Evolutionary conservation across 129 eudicot genomes (phyloP), one percentile per base, ranked within the genome.

Genomic region (Helichrysum umbraculigerum): DNA sequence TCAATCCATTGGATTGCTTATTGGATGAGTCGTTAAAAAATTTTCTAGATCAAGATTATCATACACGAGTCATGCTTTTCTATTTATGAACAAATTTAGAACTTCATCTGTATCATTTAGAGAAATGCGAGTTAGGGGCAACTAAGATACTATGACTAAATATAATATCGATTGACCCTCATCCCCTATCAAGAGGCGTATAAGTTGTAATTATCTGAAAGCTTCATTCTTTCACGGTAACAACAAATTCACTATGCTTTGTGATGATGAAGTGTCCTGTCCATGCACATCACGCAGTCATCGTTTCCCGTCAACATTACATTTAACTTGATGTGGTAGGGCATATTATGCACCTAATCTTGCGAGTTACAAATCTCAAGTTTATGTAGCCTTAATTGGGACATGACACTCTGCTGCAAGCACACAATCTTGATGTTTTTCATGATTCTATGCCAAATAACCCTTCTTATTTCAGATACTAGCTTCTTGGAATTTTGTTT

Each of bases 401-500:
- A n/a, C 21, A 19, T 22, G 30, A 4, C 33, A 51, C 67, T 28
- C 44, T 39, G 44, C 33, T 28, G 17, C 33, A 61, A 61, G 28
- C 67, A n/a, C 28, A 25, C 25, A 29, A 20, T 37, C 42, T 37
- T 60, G 66, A 60, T 60, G 33, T 61, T 10, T 61, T 22, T 61
- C 7, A 61, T 22, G 67, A 61, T 30, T 4, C 21, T 61, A 37
- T 54, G 20, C 62, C 62, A 58, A 35, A 16, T 25, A 2, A 20
- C 21, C 25, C 0, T 44, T 20, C 51, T 79, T 32, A 2, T 21
- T 34, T 20, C 44, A 94, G 98, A 94, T 84, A 94, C 97, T 60
- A 94, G 98, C 73, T 86, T 94, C 63, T 77, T 94, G 83, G 97
- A 94, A 75, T 94, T 83, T 60, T 94, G 98, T 75, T 19, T 89